Evolutionary conservation across 148 eudicot genomes (phyloP).

Genomic region (Limonium bicolor): DNA sequence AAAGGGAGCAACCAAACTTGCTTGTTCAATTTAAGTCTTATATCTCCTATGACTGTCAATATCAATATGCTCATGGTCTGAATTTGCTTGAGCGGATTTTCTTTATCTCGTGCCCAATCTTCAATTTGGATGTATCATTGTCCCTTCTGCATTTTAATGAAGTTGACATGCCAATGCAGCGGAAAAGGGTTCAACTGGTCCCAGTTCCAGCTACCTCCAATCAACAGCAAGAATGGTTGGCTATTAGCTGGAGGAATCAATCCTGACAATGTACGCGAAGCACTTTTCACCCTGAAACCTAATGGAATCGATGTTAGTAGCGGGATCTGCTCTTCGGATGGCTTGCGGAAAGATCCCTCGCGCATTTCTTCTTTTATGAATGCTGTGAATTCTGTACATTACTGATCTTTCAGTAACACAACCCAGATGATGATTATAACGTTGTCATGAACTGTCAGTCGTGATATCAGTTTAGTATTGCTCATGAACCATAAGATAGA

Average conservation of each 20-base stretch:
- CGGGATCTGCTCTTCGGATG: conserved; percentile 73
- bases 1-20: too few relatives aligned
- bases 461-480: too few relatives aligned
- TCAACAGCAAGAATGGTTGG: conserved; percentile 76
- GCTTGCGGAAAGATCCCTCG: conserved; percentile 48
- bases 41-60: too few relatives aligned
- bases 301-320: conserved; percentile 86
- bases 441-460: too few relatives aligned
- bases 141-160: too few relatives aligned
- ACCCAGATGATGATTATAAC: too few relatives aligned
- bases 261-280: conserved; percentile 51
- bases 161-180: conserved; percentile 23
- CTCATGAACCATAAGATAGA: too few relatives aligned
- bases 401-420: conserved; percentile 20
- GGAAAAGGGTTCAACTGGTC: conserved; percentile 85
- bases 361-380: conserved; percentile 50
- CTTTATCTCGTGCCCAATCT: too few relatives aligned
- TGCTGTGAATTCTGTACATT: conserved; percentile 42
- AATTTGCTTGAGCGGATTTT: too few relatives aligned
- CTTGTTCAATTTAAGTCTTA: too few relatives aligned
- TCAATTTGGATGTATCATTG: too few relatives aligned
- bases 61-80: too few relatives aligned
- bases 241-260: conserved; percentile 80
- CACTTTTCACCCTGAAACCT: conserved; percentile 53
- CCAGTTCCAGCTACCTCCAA: conserved; percentile 47